phyloP scores from a whole-genome alignment of 2,329 filamentous ascomycete species.

The Claviceps sp. region DNA sequence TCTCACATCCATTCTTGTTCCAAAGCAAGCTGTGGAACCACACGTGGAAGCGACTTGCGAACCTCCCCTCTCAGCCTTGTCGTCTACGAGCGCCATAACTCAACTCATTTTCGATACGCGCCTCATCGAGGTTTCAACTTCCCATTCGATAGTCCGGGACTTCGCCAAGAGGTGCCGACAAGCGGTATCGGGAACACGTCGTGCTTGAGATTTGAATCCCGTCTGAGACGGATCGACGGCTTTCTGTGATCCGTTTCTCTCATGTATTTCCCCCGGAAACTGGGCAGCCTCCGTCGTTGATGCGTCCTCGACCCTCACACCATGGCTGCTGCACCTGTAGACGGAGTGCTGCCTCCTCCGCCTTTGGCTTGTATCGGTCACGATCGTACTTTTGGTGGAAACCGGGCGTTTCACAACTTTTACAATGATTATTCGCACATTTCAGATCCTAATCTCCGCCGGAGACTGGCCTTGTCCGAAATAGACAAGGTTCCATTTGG shows the following conservation, averaged over 20 bases:
- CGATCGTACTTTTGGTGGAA: conserved; percentile 43
- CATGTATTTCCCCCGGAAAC: conserved; percentile 15
- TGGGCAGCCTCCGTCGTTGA: conserved; percentile 6
- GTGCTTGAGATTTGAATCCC: background rate
- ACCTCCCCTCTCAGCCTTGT: background rate
- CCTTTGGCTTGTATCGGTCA: conserved; percentile 21
- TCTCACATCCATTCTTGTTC: background rate
- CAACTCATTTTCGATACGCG: no score
- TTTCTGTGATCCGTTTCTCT: background rate
- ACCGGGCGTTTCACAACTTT: conserved; percentile 62
- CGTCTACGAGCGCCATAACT: background rate
- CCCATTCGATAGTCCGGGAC: background rate
- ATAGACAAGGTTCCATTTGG: conserved; percentile 70
- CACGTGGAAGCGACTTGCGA: background rate
- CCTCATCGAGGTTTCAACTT: background rate
- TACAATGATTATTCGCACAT: conserved; percentile 55
- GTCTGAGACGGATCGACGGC: background rate
- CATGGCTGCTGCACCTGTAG: conserved; percentile 19
- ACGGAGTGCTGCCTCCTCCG: conserved; percentile 29
- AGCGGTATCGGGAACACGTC: no score
- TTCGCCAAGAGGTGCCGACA: background rate
- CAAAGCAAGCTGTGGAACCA: background rate
- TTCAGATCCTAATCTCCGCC: conserved; percentile 60
- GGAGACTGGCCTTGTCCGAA: conserved; percentile 62
- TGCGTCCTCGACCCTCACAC: conserved; percentile 5